These are phyloP conservation scores for Malus hybrid DNA, from an alignment of 331 rosid genomes.

Conservation along the genomic window DNA sequence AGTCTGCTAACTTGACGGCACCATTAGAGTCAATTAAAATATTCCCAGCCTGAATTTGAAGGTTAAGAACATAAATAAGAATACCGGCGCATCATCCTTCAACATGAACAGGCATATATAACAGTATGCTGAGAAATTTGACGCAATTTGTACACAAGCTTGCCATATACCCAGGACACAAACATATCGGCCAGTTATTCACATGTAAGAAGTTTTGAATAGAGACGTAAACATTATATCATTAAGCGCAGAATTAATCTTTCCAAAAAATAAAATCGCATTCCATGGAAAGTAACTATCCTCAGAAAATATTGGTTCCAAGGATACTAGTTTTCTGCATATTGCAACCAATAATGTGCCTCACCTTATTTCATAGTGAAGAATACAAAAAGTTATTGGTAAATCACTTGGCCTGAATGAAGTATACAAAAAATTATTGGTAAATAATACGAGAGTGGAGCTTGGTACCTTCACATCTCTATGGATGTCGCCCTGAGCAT, in stretches of 20 bases:
- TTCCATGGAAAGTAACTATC: not conserved
- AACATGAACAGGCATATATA: constrained; percentile 3
- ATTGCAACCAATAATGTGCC: not conserved
- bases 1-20: constrained; percentile 87
- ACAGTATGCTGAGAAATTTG: not conserved
- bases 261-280: not conserved
- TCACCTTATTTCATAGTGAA: not conserved
- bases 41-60: constrained; percentile 81
- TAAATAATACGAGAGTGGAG: not conserved
- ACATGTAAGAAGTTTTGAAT: not conserved
- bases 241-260: not conserved
- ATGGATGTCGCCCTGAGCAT: constrained; percentile 91
- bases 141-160: not conserved
- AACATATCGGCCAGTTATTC: too few relatives aligned
- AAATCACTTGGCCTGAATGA: not conserved
- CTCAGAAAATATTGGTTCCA: not conserved
- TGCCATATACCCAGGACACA: not conserved
- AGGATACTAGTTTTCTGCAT: not conserved
- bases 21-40: constrained; percentile 87
- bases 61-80: constrained; percentile 15
- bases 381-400: not conserved
- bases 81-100: constrained; percentile 11
- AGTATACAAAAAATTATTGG: not conserved
- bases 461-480: constrained; percentile 89
- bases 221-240: not conserved